A percentile compares a stretch with the other conserved stretches of the same genome.
These are phyloP conservation scores for Licmophora abbreviata DNA, from an alignment of 108 stramenopile genomes.

Conservation along the genomic window DNA sequence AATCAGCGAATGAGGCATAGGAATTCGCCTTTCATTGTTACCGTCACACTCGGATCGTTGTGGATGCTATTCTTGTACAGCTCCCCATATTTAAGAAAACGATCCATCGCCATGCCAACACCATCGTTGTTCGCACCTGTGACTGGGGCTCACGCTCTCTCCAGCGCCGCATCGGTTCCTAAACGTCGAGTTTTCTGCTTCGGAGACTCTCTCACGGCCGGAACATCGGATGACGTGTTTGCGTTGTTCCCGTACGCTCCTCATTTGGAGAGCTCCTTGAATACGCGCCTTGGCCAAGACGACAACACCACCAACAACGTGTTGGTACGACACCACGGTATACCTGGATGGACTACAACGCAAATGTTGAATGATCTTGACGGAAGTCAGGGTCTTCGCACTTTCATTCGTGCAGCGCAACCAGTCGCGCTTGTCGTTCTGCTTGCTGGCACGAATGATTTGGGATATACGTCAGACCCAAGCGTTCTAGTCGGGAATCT, in stretches of 20 bases:
- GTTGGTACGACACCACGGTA: conserved; percentile 45
- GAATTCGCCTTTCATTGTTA: no score
- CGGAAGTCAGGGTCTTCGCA: conserved; percentile 26
- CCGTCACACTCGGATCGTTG: no score
- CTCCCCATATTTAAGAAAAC: no score
- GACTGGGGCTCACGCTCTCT: no score
- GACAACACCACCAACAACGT: background rate
- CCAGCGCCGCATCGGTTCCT: background rate
- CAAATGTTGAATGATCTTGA: conserved; percentile 37
- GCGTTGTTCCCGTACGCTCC: conserved; percentile 53
- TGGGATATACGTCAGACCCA: conserved; percentile 29
- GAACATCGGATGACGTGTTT: conserved; percentile 36
- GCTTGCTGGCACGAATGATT: conserved; percentile 66
- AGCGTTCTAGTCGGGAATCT: conserved; percentile 29
- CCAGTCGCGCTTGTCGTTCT: conserved; percentile 39
- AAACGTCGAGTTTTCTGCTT: conserved; percentile 52
- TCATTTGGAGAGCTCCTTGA: conserved; percentile 41
- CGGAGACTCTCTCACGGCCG: conserved; percentile 75
- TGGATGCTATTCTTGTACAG: no score
- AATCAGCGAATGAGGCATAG: no score
- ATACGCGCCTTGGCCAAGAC: background rate
- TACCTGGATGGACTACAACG: conserved; percentile 60
- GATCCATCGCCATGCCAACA: no score
- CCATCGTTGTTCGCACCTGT: no score
- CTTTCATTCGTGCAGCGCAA: conserved; percentile 19